These are phyloP conservation scores for Penicillium argentinense DNA, from an alignment of 495 filamentous ascomycete genomes.

Conservation along the genomic window DNA sequence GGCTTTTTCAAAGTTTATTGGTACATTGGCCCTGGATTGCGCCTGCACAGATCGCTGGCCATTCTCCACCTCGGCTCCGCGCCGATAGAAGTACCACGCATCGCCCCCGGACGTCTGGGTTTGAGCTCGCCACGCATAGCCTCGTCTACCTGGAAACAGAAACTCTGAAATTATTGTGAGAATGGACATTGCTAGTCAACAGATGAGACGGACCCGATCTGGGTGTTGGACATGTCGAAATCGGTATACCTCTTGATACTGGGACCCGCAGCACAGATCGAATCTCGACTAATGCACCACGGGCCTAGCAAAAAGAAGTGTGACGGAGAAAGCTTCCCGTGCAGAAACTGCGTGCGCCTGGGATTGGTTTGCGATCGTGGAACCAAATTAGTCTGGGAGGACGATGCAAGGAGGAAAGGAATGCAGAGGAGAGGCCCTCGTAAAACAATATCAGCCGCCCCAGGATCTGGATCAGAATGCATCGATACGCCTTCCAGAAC, in stretches of 20 bases:
- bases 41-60: no score
- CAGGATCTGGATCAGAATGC: background rate
- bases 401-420: constrained; percentile 6
- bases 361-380: constrained; percentile 3
- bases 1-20: no score
- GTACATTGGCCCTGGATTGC: no score
- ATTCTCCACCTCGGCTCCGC: no score
- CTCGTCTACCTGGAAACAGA: no score
- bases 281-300: no score
- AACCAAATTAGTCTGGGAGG: constrained; percentile 4
- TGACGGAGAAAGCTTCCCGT: background rate
- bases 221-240: constrained; percentile 12
- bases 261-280: no score
- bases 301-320: constrained; percentile 10
- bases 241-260: background rate
- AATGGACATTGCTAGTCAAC: no score
- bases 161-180: no score
- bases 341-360: background rate
- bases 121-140: no score
- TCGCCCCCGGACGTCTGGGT: no score
- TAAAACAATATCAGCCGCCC: background rate
- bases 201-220: background rate
- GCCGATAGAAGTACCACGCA: no score
- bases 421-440: constrained; percentile 7
- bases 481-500: background rate